phyloP scores from a whole-genome alignment of 2,329 filamentous ascomycete genomes.

The Mycosphaerelloides madeirae region DNA sequence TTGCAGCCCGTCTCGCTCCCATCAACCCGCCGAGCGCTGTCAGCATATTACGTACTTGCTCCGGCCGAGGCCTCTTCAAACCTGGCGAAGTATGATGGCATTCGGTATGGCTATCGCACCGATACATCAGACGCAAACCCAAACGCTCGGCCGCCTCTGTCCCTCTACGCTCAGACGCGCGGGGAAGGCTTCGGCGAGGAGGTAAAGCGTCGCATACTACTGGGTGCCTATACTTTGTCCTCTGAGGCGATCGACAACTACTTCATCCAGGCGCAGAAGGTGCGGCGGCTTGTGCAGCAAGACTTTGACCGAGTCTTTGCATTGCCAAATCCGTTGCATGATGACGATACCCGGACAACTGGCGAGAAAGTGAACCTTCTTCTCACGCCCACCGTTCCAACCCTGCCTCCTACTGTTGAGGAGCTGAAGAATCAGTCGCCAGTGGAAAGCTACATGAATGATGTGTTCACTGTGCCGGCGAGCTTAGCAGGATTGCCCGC shows the following conservation, averaged over 20 bases:
- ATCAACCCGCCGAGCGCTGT: slow-evolving; percentile 76
- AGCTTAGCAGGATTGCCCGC: slow-evolving; percentile 88
- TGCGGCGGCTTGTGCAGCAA: slow-evolving; percentile 73
- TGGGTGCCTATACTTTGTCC: slow-evolving; percentile 86
- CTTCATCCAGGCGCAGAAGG: slow-evolving; percentile 87
- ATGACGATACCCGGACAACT: slow-evolving; percentile 32
- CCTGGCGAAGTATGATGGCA: slow-evolving; percentile 91
- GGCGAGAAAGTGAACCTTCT: slow-evolving; percentile 76
- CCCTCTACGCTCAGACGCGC: slow-evolving; percentile 70
- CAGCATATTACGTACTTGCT: slow-evolving; percentile 92
- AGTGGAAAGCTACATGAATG: slow-evolving; percentile 81
- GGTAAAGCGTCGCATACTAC: slow-evolving; percentile 77
- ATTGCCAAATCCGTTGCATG: slow-evolving; percentile 61
- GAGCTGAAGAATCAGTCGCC: slow-evolving; percentile 52
- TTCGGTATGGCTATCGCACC: slow-evolving; percentile 73
- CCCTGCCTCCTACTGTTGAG: slow-evolving; percentile 61
- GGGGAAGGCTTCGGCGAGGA: slow-evolving; percentile 74
- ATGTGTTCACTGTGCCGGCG: slow-evolving; percentile 92
- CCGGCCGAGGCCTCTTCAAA: slow-evolving; percentile 95
- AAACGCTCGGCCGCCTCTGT: slow-evolving; percentile 21
- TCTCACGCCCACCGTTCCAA: slow-evolving; percentile 80
- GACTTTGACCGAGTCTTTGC: slow-evolving; percentile 82
- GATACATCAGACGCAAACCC: slow-evolving; percentile 48
- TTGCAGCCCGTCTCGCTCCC: slow-evolving; percentile 76
- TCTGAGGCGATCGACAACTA: slow-evolving; percentile 93